Percentiles rank a stretch among this genome's conserved stretches.
phyloP scores from a whole-genome alignment of 2,329 filamentous ascomycete species.

The Epichloe typhina region DNA sequence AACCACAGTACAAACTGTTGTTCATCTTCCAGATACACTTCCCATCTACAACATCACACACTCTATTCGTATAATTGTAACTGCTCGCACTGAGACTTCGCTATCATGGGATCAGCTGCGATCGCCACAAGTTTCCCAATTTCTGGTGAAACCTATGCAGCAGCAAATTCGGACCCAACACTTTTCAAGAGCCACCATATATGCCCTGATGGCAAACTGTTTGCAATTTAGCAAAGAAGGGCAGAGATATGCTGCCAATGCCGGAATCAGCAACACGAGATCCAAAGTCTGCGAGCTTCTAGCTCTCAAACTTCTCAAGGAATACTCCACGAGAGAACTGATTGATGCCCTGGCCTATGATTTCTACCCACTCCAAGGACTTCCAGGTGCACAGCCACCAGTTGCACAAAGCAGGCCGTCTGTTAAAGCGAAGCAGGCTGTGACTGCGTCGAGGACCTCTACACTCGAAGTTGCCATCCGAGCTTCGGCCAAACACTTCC shows the following conservation, averaged over 20 bases:
- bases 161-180: conserved; percentile 73
- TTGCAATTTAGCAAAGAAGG: conserved; percentile 86
- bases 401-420: conserved; percentile 20
- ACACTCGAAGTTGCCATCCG: conserved; percentile 88
- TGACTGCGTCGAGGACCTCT: conserved; percentile 63
- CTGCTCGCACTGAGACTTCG: conserved; percentile 78
- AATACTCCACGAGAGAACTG: conserved; percentile 77
- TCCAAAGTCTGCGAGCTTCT: conserved; percentile 84
- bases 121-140: conserved; percentile 92
- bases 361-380: conserved; percentile 81
- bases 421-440: conserved; percentile 29
- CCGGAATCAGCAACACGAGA: conserved; percentile 70
- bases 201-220: conserved; percentile 85
- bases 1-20: not conserved
- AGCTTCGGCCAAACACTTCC: conserved; percentile 81
- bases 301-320: conserved; percentile 77
- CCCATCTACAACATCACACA: conserved; percentile 88
- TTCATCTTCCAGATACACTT: conserved; percentile 49
- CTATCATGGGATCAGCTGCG: conserved; percentile 89
- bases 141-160: conserved; percentile 89
- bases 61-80: conserved; percentile 72
- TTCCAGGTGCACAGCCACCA: conserved; percentile 36
- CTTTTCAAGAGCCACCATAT: conserved; percentile 75
- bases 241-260: conserved; percentile 68
- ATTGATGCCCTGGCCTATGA: conserved; percentile 93